Conservation (phyloP, 352 stramenopile species). For the Halophytophthora batemanensis region DNA sequence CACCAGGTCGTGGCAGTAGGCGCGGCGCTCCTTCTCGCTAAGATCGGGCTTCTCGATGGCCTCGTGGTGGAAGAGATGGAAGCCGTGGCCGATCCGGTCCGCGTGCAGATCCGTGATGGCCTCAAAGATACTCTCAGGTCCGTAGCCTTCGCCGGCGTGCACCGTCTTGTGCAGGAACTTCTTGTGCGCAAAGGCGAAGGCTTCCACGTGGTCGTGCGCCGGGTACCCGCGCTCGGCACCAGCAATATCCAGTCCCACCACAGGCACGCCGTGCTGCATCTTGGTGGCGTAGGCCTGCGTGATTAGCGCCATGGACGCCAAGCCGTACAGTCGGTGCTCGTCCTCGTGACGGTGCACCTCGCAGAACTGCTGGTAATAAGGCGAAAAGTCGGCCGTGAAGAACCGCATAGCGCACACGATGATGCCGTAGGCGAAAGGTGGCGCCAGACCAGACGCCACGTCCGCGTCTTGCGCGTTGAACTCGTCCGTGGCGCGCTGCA, state of each 20-base stretch:
- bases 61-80: slow-evolving; percentile 81
- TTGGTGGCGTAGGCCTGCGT: slow-evolving; percentile 79
- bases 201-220: slow-evolving; percentile 74
- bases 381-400: slow-evolving; percentile 76
- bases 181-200: slow-evolving; percentile 83
- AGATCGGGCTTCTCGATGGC: slow-evolving; percentile 57
- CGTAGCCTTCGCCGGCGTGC: slow-evolving; percentile 84
- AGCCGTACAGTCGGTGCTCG: slow-evolving; percentile 64
- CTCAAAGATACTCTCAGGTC: slow-evolving; percentile 84
- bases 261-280: slow-evolving; percentile 51
- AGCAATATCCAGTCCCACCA: slow-evolving; percentile 88
- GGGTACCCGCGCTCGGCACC: slow-evolving; percentile 79
- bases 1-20: slow-evolving; percentile 80
- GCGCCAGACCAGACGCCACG: slow-evolving; percentile 47
- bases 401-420: slow-evolving; percentile 90
- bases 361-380: slow-evolving; percentile 85
- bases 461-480: slow-evolving; percentile 56
- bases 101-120: slow-evolving; percentile 85
- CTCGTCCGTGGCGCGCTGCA: slow-evolving; percentile 63
- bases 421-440: slow-evolving; percentile 78
- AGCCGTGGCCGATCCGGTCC: slow-evolving; percentile 83
- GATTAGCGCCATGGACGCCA: slow-evolving; percentile 82
- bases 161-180: slow-evolving; percentile 90
- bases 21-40: slow-evolving; percentile 35
- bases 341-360: slow-evolving; percentile 77